Percentiles rank a stretch among this genome's conserved stretches.
phyloP scores from a whole-genome alignment of 2,329 filamentous ascomycete species.

The Colletotrichum destructivum region DNA sequence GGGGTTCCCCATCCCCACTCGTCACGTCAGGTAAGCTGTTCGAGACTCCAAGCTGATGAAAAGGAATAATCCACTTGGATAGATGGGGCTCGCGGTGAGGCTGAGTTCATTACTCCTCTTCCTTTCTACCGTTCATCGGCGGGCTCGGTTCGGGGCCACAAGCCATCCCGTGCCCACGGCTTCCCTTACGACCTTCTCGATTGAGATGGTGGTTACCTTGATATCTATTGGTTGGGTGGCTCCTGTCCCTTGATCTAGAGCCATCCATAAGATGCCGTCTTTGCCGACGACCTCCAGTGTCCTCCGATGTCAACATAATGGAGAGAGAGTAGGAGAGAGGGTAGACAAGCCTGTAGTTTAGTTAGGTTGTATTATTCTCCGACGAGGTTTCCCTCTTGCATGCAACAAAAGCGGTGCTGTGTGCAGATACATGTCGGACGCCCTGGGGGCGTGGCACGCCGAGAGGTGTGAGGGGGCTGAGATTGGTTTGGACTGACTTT shows the following conservation, averaged over 20 bases:
- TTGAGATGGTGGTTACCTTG: constrained; percentile 32
- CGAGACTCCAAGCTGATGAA: constrained; percentile 14
- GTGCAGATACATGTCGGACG: background rate
- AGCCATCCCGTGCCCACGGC: constrained; percentile 4
- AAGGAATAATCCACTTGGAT: constrained; percentile 21
- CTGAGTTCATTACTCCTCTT: constrained; percentile 12
- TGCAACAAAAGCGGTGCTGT: background rate
- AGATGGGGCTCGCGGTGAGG: constrained; percentile 28
- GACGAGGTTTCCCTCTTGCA: constrained; percentile 14
- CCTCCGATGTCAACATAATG: constrained; percentile 4
- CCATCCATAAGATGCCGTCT: constrained; percentile 28
- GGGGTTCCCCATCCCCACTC: constrained; percentile 17
- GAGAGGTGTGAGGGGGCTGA: constrained; percentile 18
- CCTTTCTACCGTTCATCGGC: constrained; percentile 8
- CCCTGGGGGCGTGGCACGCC: background rate
- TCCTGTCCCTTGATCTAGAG: constrained; percentile 15
- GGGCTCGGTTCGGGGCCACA: constrained; percentile 19
- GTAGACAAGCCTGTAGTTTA: background rate
- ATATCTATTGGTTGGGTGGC: constrained; percentile 1
- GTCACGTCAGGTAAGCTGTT: constrained; percentile 20
- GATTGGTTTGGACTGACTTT: background rate
- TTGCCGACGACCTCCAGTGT: constrained; percentile 28
- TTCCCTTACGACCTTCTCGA: constrained; percentile 36
- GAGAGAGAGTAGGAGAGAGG: background rate
- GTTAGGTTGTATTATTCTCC: constrained; percentile 23